Evolutionary conservation across 2,329 filamentous ascomycete genomes (phyloP), one percentile per base, ranked within the genome.

Genomic region (Aspergillus japonicus): DNA sequence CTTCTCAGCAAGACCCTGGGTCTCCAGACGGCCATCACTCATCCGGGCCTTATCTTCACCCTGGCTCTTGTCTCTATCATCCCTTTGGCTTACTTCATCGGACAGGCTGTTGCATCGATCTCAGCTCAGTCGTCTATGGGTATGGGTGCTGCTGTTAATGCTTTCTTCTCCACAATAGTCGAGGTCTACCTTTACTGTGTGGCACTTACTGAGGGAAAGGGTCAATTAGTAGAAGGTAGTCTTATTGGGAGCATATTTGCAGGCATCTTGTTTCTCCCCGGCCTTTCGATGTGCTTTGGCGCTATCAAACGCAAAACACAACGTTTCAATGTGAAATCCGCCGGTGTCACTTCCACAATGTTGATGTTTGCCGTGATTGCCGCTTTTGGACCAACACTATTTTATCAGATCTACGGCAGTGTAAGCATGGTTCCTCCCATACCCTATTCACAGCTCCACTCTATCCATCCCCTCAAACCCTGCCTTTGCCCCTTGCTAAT

Each of bases 71-170:
- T 96, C 60, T 98, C 95, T 49, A 96, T 99, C 73, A 97, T 99
- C 52, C 95, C 95, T 3, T 78, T 99, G 57, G 95, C 95, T 14
- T 99, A 99, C 78, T 99, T 99, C 75, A 99, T 99, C 66, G 95
- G 95, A 1, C 95, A 99, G 78, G 95, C 95, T 42, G 95, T 99
- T 50, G 95, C 95, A 2, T 99, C 95, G 55, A 99, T 99, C 68
- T 99, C 95, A 10, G 95, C 95, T 1, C 95, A 99, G 75, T 98
- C 94, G 1, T 97, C 94, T 5, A 99, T 99, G 95, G 95, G 95
- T 26, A 83, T 99, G 8, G 95, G 95, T 72, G 95, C 95, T 29
- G 96, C 94, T 33, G 91, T 98, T 80, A 99, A 99, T 69, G 95
- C 95, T 50, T 96, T 99, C 76, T 99, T 99, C 80, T 96, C 93